Percentiles rank a stretch among this genome's conserved stretches.
phyloP scores from a whole-genome alignment of 139 green algal genomes.

The Pedinophyceae sp. region DNA sequence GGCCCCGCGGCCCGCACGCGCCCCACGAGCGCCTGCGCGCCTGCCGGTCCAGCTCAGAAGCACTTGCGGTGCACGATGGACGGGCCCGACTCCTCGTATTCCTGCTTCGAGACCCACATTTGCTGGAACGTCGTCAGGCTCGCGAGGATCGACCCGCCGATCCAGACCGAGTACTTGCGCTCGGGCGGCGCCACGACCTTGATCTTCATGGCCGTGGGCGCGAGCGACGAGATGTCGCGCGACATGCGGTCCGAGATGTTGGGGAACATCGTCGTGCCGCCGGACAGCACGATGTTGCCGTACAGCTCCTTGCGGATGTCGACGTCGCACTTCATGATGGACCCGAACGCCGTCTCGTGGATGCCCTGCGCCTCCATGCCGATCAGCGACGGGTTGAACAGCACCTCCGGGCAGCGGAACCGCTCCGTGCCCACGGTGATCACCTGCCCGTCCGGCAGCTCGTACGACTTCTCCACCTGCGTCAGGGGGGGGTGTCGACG shows the following conservation, averaged over 20 bases:
- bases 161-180: slow-evolving; percentile 87
- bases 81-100: slow-evolving; percentile 93
- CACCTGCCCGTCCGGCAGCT: slow-evolving; percentile 76
- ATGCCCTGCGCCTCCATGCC: slow-evolving; percentile 81
- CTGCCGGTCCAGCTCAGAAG: slow-evolving; percentile 46
- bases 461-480: slow-evolving; percentile 90
- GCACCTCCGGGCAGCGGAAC: slow-evolving; percentile 91
- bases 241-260: slow-evolving; percentile 26
- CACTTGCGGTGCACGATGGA: slow-evolving; percentile 96
- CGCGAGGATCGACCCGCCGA: slow-evolving; percentile 94
- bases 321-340: slow-evolving; percentile 97
- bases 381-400: slow-evolving; percentile 85
- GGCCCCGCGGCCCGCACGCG: no score
- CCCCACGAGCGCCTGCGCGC: no score
- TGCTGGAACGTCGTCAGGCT: slow-evolving; percentile 94
- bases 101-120: slow-evolving; percentile 85
- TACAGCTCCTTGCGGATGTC: slow-evolving; percentile 97
- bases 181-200: slow-evolving; percentile 83
- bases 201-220: slow-evolving; percentile 23
- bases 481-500: no score
- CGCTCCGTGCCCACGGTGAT: slow-evolving; percentile 91
- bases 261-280: slow-evolving; percentile 95
- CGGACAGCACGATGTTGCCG: slow-evolving; percentile 82
- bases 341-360: slow-evolving; percentile 94
- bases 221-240: slow-evolving; percentile 26